Evolutionary conservation across 1,284 basidiomycete genomes (phyloP).

Genomic region (Moniliophthora roreri): DNA sequence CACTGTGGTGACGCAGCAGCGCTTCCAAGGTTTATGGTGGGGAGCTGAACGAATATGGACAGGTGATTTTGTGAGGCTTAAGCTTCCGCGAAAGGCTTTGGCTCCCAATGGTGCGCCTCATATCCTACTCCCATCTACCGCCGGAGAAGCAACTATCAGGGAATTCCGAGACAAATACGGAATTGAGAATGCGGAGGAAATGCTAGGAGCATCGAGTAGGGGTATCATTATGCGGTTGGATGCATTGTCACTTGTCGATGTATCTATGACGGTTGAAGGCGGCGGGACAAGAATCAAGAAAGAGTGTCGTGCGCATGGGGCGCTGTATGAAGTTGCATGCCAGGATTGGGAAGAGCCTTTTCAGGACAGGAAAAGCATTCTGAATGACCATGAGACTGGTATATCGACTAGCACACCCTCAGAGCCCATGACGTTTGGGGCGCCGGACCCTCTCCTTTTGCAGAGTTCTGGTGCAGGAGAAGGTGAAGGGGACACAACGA

Average conservation of each 20-base stretch:
- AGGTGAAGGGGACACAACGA: conserved; percentile 2
- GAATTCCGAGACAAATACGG: conserved; percentile 21
- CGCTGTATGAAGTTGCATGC: conserved; percentile 74
- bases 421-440: conserved; percentile 3
- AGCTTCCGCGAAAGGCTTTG: conserved; percentile 61
- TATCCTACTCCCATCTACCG: conserved; percentile 59
- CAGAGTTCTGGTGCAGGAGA: neutral
- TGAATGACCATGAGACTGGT: conserved; percentile 3
- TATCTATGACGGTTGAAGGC: conserved; percentile 20
- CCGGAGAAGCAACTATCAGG: conserved; percentile 41
- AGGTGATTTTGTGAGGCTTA: conserved; percentile 81
- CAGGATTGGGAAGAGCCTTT: conserved; percentile 59
- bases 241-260: conserved; percentile 58
- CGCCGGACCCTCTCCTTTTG: neutral
- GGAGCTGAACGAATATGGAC: conserved; percentile 88
- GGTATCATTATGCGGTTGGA: conserved; percentile 70
- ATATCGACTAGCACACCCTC: no score
- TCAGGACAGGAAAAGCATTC: neutral
- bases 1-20: conserved; percentile 44
- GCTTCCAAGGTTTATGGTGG: conserved; percentile 86
- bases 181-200: conserved; percentile 27
- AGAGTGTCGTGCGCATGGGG: conserved; percentile 64
- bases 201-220: conserved; percentile 52
- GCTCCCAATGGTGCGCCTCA: conserved; percentile 59
- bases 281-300: conserved; percentile 44